phyloP scores from a whole-genome alignment of 2,329 filamentous ascomycete genomes.

The Aspergillus terreus region DNA sequence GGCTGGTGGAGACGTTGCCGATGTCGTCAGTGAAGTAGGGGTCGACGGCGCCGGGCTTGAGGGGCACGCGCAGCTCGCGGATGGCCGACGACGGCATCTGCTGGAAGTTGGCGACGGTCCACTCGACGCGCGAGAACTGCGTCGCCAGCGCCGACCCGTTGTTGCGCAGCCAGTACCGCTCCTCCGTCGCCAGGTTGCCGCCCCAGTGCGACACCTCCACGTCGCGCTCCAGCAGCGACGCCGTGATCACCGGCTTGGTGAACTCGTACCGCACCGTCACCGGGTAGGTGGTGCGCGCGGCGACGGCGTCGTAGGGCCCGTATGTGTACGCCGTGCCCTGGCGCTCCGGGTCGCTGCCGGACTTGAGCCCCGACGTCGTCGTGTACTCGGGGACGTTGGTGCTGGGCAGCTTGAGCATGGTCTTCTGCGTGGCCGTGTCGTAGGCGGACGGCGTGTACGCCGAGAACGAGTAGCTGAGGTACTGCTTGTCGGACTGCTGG shows the following conservation, averaged over 20 bases:
- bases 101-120: conserved; percentile 69
- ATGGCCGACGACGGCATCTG: conserved; percentile 74
- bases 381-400: conserved; percentile 82
- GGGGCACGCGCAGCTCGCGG: conserved; percentile 75
- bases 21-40: conserved; percentile 96
- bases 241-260: conserved; percentile 82
- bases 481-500: conserved; percentile 81
- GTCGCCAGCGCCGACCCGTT: conserved; percentile 72
- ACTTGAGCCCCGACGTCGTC: conserved; percentile 58
- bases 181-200: conserved; percentile 91
- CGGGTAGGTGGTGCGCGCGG: conserved; percentile 70
- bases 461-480: conserved; percentile 79
- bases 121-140: conserved; percentile 73
- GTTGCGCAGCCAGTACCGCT: conserved; percentile 85
- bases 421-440: conserved; percentile 87
- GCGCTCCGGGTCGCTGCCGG: conserved; percentile 69
- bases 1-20: conserved; percentile 92
- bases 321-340: conserved; percentile 85
- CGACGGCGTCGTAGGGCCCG: conserved; percentile 73
- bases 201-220: conserved; percentile 98
- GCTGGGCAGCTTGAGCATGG: conserved; percentile 84
- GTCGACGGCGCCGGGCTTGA: conserved; percentile 74
- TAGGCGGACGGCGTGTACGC: conserved; percentile 83
- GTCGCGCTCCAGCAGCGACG: conserved; percentile 77
- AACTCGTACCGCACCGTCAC: conserved; percentile 88